Base-by-base conservation (phyloP, 2,329 filamentous ascomycete species). In the Diaporthe citriasiana region DNA sequence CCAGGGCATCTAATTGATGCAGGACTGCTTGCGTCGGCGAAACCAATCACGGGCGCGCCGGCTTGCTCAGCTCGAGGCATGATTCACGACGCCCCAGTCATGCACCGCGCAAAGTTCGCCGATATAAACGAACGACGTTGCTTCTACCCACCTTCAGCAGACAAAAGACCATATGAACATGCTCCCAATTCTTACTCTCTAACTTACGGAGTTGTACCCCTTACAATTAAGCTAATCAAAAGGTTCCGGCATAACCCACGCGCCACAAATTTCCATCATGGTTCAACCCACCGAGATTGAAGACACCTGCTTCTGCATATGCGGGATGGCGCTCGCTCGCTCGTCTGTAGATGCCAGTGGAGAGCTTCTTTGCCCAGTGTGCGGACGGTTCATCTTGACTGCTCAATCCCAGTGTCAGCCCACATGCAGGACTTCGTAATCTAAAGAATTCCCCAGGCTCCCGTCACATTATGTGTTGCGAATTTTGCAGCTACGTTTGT, bases 71-170 rank as follows among this genome's bases (percentile, higher is more conserved):
- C 33, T 27, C 2, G 8, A 38, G 7, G 15, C 30, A 40, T 40
- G 63, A 30, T 25, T 68, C 63, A 51, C 63, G 40, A n/a, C 60
- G 42, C 45, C n/a, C 33, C 47, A 15, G 19, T 17, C 22, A 40
- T 68, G n/a, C 63, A 5, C 45, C 33, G n/a, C 17, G 33, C 2
- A 68, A 27, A 40, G 45, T 68, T 68, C 63, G 15, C 47, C 27
- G 33, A 27, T 19, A 19, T 8, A 40, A 68, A 68, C 13, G 47
- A 53, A 40, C 63, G 33, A 68, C 22, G 63, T 68, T 68, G 63
- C 63, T 13, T 38, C 45, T 68, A 5, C 63, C 63, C 63, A 27
- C 63, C 47, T 22, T 30, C 22, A n/a, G 12, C 45, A 19, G 22
- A 22, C 15, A 22, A 13, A 8, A 0, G 7, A 22, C 6, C 15